Conservation (phyloP, 139 green algal species). For the Chlamydomonas sp. region DNA sequence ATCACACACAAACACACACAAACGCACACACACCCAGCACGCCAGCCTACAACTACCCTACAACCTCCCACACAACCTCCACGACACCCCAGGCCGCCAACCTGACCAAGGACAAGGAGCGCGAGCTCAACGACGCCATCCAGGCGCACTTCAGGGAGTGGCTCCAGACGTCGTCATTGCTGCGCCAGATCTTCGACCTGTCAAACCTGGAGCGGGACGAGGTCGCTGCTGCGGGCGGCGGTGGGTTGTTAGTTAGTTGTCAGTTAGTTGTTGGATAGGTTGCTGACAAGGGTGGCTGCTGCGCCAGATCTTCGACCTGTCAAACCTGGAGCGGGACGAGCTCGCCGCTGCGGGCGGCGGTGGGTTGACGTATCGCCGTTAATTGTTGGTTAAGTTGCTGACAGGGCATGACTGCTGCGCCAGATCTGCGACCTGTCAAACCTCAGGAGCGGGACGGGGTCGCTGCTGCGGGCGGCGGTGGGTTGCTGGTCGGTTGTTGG, state of each 20-base stretch:
- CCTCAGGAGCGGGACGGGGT: slow-evolving; percentile 33
- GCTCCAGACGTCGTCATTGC: slow-evolving; percentile 25
- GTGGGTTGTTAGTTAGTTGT: too few relatives aligned
- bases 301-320: slow-evolving; percentile 44
- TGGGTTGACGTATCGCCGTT: too few relatives aligned
- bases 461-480: not conserved
- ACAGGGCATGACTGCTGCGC: slow-evolving; percentile 18
- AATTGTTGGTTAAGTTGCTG: not conserved
- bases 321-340: slow-evolving; percentile 38
- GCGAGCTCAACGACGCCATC: slow-evolving; percentile 42
- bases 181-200: slow-evolving; percentile 45
- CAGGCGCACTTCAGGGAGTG: slow-evolving; percentile 33
- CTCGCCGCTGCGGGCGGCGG: not conserved
- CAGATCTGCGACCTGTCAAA: slow-evolving; percentile 45
- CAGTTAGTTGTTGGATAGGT: not conserved
- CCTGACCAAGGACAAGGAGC: slow-evolving; percentile 37
- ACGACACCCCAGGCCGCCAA: too few relatives aligned
- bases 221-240: not conserved
- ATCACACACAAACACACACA: too few relatives aligned
- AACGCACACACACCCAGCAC: too few relatives aligned
- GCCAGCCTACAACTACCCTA: slow-evolving; percentile 1
- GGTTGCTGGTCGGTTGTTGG: too few relatives aligned
- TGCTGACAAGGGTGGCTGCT: slow-evolving; percentile 18
- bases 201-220: slow-evolving; percentile 40
- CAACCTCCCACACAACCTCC: too few relatives aligned